Evolutionary conservation across 2,329 filamentous ascomycete species (phyloP), one percentile per base, ranked within the genome.

Genomic region (Trichophyton equinum): DNA sequence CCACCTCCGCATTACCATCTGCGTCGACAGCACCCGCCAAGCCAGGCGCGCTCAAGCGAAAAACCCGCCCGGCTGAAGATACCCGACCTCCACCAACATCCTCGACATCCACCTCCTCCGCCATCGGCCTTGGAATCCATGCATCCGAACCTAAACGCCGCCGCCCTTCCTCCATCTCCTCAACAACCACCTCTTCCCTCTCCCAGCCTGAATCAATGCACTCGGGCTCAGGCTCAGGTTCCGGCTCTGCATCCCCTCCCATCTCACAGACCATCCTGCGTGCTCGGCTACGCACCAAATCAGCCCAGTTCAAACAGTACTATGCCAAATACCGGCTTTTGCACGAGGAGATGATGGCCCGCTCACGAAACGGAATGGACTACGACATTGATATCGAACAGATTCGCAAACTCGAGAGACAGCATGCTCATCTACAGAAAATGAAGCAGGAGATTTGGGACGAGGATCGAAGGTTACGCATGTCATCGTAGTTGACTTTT

Each of bases 391-490:
- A 79, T 7, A 75, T 74, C 57, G 72, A 76, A 22, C 80, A 85
- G 66, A 71, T 82, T 62, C 76, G 79, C 49, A 75, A 77, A 62
- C 67, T 85, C 59, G 77, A 78, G 67, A 76, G 73, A 62, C 81
- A 82, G 77, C 81, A 83, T 68, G 71, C 72, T 65, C 75, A 76
- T 65, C 70, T 84, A 55, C 76, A 79, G 66, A 75, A 76, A 65
- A 81, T 83, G 78, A 85, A 85, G 73, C 72, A 76, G 62, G 80
- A 83, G 68, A 84, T 85, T 63, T 76, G 74, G 74, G 73, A 75
- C 42, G 74, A 76, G 64, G 70, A 76, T 65, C 69, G 70, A 60
- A 70, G 70, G 38, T 65, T 76, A 6, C 69, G 70, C 22, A 66
- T 59, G 59, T 36, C 58, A n/a, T 63, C 51, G 27, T 13, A 13